Base-by-base conservation (phyloP, 768 basidiomycete genomes). In the Leucosporidium scottii region DNA sequence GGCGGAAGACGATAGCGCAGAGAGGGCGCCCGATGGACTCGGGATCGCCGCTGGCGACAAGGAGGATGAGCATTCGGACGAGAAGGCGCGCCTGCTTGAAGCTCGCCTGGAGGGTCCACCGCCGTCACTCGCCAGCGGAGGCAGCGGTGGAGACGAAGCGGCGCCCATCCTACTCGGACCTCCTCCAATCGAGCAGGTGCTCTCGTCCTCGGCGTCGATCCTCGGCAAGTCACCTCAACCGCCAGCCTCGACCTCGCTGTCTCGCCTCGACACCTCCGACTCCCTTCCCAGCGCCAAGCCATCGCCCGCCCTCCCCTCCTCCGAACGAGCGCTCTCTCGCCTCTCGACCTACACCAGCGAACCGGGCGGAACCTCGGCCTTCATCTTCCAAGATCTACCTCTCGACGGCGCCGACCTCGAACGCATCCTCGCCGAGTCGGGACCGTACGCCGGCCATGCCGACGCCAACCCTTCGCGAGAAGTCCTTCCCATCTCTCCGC, bases 1-100 rank as follows among this genome's bases (percentile, higher is more conserved):
- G 47, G 78, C 76, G 15, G 80, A 79, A 13, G 80, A 79, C 48
- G 77, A 79, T 44, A 68, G 74, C 30, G 70, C 67, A 15, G 36
- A 25, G 25, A 28, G 30, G 13, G 58, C 59, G 36, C 30, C 25
- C 3, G 50, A 51, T n/a, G 50, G 50, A 4, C 30, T 58, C 23
- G 50, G 50, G 25, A 51, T 51, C 1, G 50, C 2, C 17, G 31
- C 21, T 15, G 59, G 20, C 2, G 62, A 56, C 13, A 55, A 47
- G 25, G 5, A 36, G 64, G 66, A 20, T 44, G 62, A 34, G 64
- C 64, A 47, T 17, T 64, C 4, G 53, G 51, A 17, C 10, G 4
- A 25, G 34, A 47, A 48, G 44, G n/a, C 25, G 23, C 20, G 25
- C 34, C 5, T 28, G 48, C 10, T 27, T 36, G 57, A 44, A 25